These are phyloP conservation scores for Leccinum angustisporum DNA, from an alignment of 1,284 basidiomycete species.

Conservation along the genomic window DNA sequence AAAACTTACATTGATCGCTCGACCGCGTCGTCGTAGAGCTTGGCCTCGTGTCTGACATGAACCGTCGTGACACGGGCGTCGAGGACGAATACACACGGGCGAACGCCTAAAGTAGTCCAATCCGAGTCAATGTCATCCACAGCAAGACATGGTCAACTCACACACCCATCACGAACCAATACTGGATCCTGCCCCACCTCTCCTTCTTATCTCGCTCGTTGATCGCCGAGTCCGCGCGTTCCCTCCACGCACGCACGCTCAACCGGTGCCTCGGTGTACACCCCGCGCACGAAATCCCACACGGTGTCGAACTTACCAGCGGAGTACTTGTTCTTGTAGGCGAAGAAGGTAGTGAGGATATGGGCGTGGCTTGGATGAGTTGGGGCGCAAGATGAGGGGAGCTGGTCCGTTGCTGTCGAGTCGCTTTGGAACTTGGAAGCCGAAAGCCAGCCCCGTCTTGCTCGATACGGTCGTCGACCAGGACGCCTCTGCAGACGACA, in stretches of 20 bases:
- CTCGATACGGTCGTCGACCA: conserved; percentile 26
- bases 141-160: conserved; percentile 13
- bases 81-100: conserved; percentile 53
- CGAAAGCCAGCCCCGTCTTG: conserved; percentile 1
- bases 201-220: conserved; percentile 44
- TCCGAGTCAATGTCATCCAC: not conserved
- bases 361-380: conserved; percentile 55
- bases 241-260: conserved; percentile 54
- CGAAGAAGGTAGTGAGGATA: conserved; percentile 64
- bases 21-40: conserved; percentile 61
- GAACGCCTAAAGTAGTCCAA: conserved; percentile 50
- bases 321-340: conserved; percentile 61
- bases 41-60: conserved; percentile 64
- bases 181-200: conserved; percentile 64
- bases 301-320: conserved; percentile 50
- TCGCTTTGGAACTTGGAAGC: too few species aligned
- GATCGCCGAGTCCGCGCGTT: conserved; percentile 71
- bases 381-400: too few species aligned
- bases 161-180: conserved; percentile 77
- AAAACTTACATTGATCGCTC: conserved; percentile 64
- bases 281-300: conserved; percentile 62
- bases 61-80: not conserved
- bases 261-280: conserved; percentile 70
- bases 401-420: too few species aligned
- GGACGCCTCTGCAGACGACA: conserved; percentile 22